A percentile compares a stretch with the other conserved stretches of the same genome.
phyloP scores from a whole-genome alignment of 768 basidiomycete species.

The Pleurotus sapidus region DNA sequence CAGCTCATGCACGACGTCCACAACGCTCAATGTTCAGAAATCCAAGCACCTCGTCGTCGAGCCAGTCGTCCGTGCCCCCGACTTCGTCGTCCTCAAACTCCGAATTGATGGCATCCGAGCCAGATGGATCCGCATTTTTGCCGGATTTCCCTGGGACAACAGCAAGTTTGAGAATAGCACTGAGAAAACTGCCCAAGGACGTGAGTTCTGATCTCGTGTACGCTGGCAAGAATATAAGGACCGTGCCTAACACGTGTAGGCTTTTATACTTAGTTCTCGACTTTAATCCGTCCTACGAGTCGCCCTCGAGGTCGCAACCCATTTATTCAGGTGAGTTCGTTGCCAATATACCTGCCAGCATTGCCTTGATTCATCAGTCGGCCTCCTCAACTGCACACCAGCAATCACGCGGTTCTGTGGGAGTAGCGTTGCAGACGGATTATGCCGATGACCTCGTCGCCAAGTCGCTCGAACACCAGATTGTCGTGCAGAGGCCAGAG shows the following conservation, averaged over 20 bases:
- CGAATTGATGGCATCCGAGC: slow-evolving; percentile 3
- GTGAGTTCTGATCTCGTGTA: slow-evolving; percentile 24
- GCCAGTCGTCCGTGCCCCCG: background rate
- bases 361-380: background rate
- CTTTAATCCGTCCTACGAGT: slow-evolving; percentile 39
- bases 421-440: slow-evolving; percentile 23
- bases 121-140: background rate
- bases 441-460: slow-evolving; percentile 26
- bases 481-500: slow-evolving; percentile 12
- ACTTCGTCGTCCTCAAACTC: background rate
- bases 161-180: slow-evolving; percentile 22
- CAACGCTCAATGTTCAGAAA: background rate
- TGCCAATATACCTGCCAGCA: background rate
- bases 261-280: slow-evolving; percentile 31
- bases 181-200: slow-evolving; percentile 27
- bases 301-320: slow-evolving; percentile 23
- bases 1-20: background rate
- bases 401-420: slow-evolving; percentile 8
- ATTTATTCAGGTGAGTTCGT: slow-evolving; percentile 24
- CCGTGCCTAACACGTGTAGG: slow-evolving; percentile 51
- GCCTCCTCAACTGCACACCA: background rate
- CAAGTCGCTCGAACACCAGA: slow-evolving; percentile 12
- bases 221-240: slow-evolving; percentile 11
- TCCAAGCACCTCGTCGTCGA: background rate
- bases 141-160: slow-evolving; percentile 1